These are phyloP conservation scores for Sporothrix schenckii DNA, from an alignment of 2,329 filamentous ascomycete genomes.

Conservation along the genomic window DNA sequence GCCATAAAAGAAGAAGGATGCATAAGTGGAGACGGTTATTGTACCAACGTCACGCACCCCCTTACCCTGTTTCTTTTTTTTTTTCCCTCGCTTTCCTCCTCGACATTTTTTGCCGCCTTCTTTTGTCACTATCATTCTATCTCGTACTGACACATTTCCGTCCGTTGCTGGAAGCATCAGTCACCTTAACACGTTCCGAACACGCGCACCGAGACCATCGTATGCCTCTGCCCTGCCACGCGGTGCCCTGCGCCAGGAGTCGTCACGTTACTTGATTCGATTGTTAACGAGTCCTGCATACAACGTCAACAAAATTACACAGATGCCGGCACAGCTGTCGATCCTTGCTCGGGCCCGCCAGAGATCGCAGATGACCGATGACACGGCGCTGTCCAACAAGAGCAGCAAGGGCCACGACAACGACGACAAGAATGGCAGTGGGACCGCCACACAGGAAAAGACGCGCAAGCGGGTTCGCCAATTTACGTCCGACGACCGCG, in stretches of 20 bases:
- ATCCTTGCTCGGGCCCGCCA: constrained; percentile 1
- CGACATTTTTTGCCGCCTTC: background rate
- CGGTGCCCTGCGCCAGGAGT: background rate
- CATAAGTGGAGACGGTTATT: background rate
- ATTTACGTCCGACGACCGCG: constrained; percentile 31
- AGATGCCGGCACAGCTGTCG: background rate
- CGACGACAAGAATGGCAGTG: background rate
- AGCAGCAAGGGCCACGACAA: background rate
- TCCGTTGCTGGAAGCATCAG: background rate
- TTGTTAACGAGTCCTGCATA: background rate
- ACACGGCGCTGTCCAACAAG: background rate
- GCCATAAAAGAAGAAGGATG: background rate
- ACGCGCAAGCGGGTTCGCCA: constrained; percentile 27
- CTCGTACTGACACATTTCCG: background rate
- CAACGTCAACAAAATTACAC: no score
- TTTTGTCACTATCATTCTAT: background rate
- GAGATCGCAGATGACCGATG: background rate
- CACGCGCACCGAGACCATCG: background rate
- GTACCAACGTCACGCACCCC: background rate
- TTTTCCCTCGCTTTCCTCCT: background rate
- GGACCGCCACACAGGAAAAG: background rate
- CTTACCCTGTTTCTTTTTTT: background rate
- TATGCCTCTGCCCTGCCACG: background rate
- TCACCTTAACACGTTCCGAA: background rate
- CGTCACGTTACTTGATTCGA: background rate